These are phyloP conservation scores for Aquilaria yunnanensis DNA, from an alignment of 345 rosid species.

Conservation along the genomic window DNA sequence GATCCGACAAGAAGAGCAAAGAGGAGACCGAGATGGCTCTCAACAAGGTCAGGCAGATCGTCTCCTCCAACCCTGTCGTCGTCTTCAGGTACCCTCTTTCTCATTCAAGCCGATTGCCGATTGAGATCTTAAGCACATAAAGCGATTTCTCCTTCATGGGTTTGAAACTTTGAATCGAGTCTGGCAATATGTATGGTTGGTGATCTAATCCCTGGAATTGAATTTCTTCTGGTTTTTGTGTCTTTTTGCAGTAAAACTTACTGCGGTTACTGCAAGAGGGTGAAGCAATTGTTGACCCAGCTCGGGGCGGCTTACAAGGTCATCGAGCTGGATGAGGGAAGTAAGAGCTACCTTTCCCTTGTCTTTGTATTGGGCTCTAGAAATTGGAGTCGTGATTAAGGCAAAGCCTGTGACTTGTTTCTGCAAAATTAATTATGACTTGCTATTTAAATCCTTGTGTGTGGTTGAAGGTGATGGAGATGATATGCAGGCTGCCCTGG, in stretches of 20 bases:
- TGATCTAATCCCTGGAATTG: background rate
- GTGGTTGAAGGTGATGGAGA: slow-evolving; percentile 36
- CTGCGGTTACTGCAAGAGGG: slow-evolving; percentile 53
- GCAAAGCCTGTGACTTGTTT: background rate
- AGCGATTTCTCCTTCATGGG: background rate
- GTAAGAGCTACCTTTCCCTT: slow-evolving; percentile 15
- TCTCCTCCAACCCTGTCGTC: slow-evolving; percentile 50
- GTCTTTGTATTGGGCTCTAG: too few species aligned
- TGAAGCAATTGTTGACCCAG: slow-evolving; percentile 51
- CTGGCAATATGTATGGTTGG: background rate
- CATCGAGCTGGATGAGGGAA: slow-evolving; percentile 39
- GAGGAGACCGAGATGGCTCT: slow-evolving; percentile 39
- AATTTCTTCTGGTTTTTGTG: background rate
- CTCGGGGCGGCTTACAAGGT: slow-evolving; percentile 40
- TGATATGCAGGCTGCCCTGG: slow-evolving; percentile 43
- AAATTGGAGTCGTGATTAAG: too few species aligned
- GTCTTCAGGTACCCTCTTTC: slow-evolving; percentile 45
- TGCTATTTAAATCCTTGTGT: background rate
- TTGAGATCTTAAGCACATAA: too few species aligned
- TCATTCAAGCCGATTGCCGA: background rate
- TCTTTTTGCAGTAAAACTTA: slow-evolving; percentile 52
- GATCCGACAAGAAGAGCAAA: slow-evolving; percentile 32
- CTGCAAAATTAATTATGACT: background rate
- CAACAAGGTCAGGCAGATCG: slow-evolving; percentile 50
- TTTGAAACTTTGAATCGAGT: background rate